A percentile compares a stretch with the other conserved stretches of the same genome.
Evolutionary conservation across 2,329 filamentous ascomycete genomes (phyloP).

Genomic region (Talaromyces pinophilus): DNA sequence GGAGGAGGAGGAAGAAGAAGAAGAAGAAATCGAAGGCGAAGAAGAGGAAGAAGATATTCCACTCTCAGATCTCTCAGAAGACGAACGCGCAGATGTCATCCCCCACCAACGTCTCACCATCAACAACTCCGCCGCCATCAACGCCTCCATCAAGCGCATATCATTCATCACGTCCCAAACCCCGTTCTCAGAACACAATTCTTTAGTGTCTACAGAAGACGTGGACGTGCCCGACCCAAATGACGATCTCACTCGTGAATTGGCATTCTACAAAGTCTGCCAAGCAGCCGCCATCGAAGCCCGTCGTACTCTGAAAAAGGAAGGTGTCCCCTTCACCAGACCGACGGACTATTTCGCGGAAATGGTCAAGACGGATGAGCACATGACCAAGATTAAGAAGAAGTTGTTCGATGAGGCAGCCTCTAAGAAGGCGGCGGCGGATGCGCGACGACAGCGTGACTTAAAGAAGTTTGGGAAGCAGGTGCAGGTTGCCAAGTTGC

Average conservation of each 20-base stretch:
- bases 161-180: constrained; percentile 60
- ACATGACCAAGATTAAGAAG: constrained; percentile 95
- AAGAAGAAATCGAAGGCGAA: constrained; percentile 63
- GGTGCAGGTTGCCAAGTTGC: constrained; percentile 92
- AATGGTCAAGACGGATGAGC: constrained; percentile 98
- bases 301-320: constrained; percentile 73
- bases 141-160: constrained; percentile 71
- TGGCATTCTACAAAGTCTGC: constrained; percentile 89
- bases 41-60: constrained; percentile 86
- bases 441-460: constrained; percentile 88
- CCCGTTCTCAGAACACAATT: constrained; percentile 81
- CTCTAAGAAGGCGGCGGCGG: constrained; percentile 84
- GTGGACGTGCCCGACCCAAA: constrained; percentile 79
- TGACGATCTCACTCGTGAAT: constrained; percentile 88
- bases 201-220: constrained; percentile 66
- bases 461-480: constrained; percentile 99
- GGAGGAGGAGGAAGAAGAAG: constrained; percentile 37
- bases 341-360: constrained; percentile 97
- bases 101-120: constrained; percentile 93
- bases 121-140: constrained; percentile 90
- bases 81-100: constrained; percentile 82
- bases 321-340: constrained; percentile 81
- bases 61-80: constrained; percentile 78
- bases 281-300: constrained; percentile 75
- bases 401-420: constrained; percentile 92